These are phyloP conservation scores for Eimeria acervulina DNA, from an alignment of 169 alveolate species.

Conservation along the genomic window DNA sequence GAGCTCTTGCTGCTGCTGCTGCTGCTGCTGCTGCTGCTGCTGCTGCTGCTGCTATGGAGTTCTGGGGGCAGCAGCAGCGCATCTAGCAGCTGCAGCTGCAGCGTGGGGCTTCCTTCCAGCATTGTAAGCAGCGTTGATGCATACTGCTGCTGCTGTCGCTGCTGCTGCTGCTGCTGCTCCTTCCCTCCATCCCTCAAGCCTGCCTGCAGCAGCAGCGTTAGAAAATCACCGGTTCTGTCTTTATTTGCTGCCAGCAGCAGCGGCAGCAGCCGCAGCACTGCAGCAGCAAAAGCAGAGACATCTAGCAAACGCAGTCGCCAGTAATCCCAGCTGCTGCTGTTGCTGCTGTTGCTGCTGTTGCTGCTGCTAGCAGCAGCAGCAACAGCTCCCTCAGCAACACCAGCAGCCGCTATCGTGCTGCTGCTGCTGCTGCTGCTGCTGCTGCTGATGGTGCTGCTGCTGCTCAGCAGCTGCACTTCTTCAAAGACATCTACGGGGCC, in stretches of 20 bases:
- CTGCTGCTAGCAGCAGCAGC: too few species aligned
- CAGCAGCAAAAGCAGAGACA: conserved; percentile 1
- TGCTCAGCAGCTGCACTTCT: too few species aligned
- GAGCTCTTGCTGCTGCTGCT: not conserved
- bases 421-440: conserved; percentile 41
- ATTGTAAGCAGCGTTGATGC: conserved; percentile 12
- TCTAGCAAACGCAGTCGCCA: conserved; percentile 47
- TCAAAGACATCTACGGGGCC: too few species aligned
- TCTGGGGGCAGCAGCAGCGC: conserved; percentile 31
- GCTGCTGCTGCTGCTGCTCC: too few species aligned
- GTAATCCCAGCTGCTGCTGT: conserved; percentile 11
- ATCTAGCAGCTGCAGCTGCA: conserved; percentile 55
- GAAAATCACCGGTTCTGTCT: not conserved
- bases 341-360: conserved; percentile 54
- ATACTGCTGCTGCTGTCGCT: too few species aligned
- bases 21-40: conserved; percentile 38
- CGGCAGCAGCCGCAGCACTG: conserved; percentile 51
- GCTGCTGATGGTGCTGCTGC: not conserved
- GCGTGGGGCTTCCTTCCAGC: conserved; percentile 13
- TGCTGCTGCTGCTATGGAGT: not conserved
- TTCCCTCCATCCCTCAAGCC: not conserved
- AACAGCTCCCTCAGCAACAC: too few species aligned
- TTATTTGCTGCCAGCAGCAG: conserved; percentile 10
- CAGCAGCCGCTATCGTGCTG: not conserved
- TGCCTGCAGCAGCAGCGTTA: conserved; percentile 11